Evolutionary conservation across 2,329 filamentous ascomycete genomes (phyloP).

Genomic region (Diplodia sapinea): DNA sequence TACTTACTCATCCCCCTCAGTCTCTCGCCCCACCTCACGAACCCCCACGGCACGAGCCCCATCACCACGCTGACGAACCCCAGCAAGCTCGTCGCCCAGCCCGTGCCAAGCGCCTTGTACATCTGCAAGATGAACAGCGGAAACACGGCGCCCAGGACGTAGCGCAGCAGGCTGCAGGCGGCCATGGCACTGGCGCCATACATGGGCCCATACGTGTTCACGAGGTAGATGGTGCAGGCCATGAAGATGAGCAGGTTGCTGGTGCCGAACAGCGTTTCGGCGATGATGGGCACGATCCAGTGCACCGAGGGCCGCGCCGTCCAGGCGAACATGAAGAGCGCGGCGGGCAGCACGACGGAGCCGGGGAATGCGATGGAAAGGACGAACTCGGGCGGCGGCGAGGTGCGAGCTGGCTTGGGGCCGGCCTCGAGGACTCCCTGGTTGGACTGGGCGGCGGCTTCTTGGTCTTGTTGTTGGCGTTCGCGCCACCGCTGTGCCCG

Average conservation of each 20-base stretch:
- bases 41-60: slow-evolving; percentile 29
- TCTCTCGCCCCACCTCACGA: slow-evolving; percentile 18
- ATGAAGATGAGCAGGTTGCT: slow-evolving; percentile 45
- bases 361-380: slow-evolving; percentile 46
- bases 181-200: slow-evolving; percentile 65
- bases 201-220: slow-evolving; percentile 62
- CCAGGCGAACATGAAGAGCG: slow-evolving; percentile 51
- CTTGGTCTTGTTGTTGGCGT: slow-evolving; percentile 4
- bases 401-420: neutral
- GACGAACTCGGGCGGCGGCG: slow-evolving; percentile 41
- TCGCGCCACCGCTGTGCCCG: slow-evolving; percentile 15
- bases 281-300: slow-evolving; percentile 48
- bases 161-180: slow-evolving; percentile 65
- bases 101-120: slow-evolving; percentile 44
- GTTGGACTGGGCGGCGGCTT: neutral
- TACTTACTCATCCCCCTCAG: slow-evolving; percentile 23
- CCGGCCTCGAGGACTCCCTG: neutral
- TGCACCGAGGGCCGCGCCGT: slow-evolving; percentile 44
- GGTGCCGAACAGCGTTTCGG: slow-evolving; percentile 40
- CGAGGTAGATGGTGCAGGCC: slow-evolving; percentile 52
- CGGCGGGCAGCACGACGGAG: slow-evolving; percentile 41
- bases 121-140: slow-evolving; percentile 65
- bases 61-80: slow-evolving; percentile 48
- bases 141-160: slow-evolving; percentile 62
- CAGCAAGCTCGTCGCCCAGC: slow-evolving; percentile 50